These are phyloP conservation scores for Pichia sp. DNA, from an alignment of 1,139 yeast genomes.

Conservation along the genomic window DNA sequence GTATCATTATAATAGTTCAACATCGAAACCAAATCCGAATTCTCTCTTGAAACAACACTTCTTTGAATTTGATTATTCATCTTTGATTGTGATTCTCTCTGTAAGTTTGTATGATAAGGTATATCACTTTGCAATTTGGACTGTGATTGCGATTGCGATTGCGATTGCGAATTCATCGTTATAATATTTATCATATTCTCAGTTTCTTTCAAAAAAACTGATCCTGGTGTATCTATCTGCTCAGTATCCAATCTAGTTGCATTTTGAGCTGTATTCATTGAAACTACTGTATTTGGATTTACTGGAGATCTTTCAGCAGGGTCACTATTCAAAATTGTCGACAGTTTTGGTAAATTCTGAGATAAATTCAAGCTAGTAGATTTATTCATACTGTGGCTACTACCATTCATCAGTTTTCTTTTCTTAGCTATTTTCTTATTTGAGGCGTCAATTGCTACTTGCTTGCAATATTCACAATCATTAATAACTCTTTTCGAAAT, in stretches of 20 bases:
- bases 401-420: not conserved
- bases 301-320: not conserved
- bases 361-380: not conserved
- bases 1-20: conserved; percentile 8
- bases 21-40: conserved; percentile 9
- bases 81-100: not conserved
- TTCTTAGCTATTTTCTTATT: not conserved
- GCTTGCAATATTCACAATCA: conserved; percentile 69
- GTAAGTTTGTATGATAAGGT: not conserved
- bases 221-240: conserved; percentile 4
- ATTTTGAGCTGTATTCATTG: not conserved
- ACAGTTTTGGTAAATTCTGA: not conserved
- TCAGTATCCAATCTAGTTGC: conserved; percentile 1
- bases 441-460: conserved; percentile 13
- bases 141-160: not conserved
- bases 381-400: not conserved
- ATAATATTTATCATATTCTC: conserved; percentile 7
- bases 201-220: conserved; percentile 4
- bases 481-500: conserved; percentile 78
- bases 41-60: not conserved
- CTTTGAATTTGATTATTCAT: not conserved
- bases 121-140: not conserved
- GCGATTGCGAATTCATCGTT: not conserved
- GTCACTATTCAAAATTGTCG: conserved; percentile 3
- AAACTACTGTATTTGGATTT: not conserved